These are phyloP conservation scores for Eucalyptus sp. DNA, from an alignment of 345 rosid genomes.

Conservation along the genomic window DNA sequence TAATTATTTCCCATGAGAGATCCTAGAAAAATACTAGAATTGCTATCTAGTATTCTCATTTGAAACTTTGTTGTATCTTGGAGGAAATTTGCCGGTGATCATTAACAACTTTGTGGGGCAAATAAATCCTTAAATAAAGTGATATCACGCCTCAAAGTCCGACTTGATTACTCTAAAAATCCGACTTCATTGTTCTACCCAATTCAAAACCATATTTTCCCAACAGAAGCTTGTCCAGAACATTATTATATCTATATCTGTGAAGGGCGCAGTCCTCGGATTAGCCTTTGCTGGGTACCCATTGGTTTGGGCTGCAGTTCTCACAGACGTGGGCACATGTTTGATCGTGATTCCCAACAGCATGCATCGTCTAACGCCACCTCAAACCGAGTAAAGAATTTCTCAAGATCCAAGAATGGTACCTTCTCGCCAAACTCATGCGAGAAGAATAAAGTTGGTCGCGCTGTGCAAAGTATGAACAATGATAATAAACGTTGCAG, in stretches of 20 bases:
- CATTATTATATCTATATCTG: not conserved
- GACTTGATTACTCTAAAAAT: too few relatives aligned
- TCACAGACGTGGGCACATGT: slow-evolving; percentile 82
- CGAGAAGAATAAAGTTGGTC: not conserved
- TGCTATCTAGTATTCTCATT: too few relatives aligned
- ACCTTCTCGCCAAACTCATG: not conserved
- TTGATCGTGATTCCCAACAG: slow-evolving; percentile 63
- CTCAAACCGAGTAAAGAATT: not conserved
- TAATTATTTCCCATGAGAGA: too few relatives aligned
- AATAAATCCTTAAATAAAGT: too few relatives aligned
- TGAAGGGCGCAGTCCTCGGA: slow-evolving; percentile 47
- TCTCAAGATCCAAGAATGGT: not conserved
- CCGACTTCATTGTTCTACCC: too few relatives aligned
- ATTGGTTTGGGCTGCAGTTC: slow-evolving; percentile 76
- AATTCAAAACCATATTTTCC: too few relatives aligned
- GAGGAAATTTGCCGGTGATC: too few relatives aligned
- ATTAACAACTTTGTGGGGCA: too few relatives aligned
- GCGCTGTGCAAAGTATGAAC: not conserved
- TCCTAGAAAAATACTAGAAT: too few relatives aligned
- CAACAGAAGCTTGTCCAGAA: slow-evolving; percentile 14
- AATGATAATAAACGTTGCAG: not conserved
- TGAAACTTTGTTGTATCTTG: too few relatives aligned
- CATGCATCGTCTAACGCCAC: slow-evolving; percentile 34
- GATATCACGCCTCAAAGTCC: too few relatives aligned
- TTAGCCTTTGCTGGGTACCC: slow-evolving; percentile 77